phyloP scores from a whole-genome alignment of 164 flowering plant genomes.

The Aristolochia contorta region DNA sequence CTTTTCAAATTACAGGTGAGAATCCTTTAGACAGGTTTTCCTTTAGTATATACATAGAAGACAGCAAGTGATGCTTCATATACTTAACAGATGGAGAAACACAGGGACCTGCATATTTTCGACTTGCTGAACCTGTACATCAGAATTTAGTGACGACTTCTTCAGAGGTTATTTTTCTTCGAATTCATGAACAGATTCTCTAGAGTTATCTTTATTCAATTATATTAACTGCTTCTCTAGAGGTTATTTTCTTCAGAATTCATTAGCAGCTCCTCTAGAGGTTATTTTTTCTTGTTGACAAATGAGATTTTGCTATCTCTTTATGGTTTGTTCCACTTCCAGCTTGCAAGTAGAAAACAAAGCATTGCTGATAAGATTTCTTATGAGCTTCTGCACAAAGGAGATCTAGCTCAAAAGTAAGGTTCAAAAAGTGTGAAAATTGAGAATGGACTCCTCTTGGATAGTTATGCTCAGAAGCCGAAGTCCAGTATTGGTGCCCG shows the following conservation, averaged over 20 bases:
- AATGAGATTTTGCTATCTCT: no score
- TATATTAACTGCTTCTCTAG: no score
- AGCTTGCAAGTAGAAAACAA: constrained; percentile 33
- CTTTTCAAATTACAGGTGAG: neutral
- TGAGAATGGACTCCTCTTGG: constrained; percentile 68
- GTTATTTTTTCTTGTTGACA: no score
- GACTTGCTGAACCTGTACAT: constrained; percentile 46
- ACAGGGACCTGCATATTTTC: constrained; percentile 34
- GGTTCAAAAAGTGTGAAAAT: constrained; percentile 55
- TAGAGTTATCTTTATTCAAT: no score
- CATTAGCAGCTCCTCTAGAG: no score
- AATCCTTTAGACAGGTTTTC: neutral
- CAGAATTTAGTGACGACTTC: constrained; percentile 34
- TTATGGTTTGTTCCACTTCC: constrained; percentile 3
- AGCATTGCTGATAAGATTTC: constrained; percentile 32
- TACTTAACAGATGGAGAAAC: constrained; percentile 36
- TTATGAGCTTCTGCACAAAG: constrained; percentile 57
- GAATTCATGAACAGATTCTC: neutral
- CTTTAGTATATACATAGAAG: neutral
- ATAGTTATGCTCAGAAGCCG: constrained; percentile 43
- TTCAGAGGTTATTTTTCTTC: neutral
- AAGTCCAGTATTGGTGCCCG: constrained; percentile 21
- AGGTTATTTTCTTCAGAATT: no score
- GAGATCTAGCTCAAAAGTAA: constrained; percentile 70
- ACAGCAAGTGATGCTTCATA: neutral